phyloP scores from a whole-genome alignment of 495 filamentous ascomycete species.

The Neurospora intermedia region DNA sequence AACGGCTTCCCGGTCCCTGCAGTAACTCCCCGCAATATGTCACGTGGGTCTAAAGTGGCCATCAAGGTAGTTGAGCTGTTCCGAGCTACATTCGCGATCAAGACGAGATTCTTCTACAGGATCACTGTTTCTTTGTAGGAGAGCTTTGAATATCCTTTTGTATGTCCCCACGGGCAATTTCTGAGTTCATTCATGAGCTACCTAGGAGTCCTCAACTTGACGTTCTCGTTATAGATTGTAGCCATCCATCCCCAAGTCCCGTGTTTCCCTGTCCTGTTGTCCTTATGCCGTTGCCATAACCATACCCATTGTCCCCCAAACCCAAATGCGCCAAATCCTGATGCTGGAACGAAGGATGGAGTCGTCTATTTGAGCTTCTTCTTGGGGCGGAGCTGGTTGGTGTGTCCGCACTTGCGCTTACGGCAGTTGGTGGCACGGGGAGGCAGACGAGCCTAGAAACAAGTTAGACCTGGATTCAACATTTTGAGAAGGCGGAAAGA shows the following conservation, averaged over 20 bases:
- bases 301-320: slow-evolving; percentile 10
- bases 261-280: neutral
- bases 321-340: slow-evolving; percentile 30
- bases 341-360: slow-evolving; percentile 16
- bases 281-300: neutral
- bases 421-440: slow-evolving; percentile 99
- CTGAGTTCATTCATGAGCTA: neutral
- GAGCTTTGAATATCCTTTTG: neutral
- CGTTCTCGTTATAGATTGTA: neutral
- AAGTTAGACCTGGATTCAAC: slow-evolving; percentile 7
- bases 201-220: neutral
- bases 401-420: slow-evolving; percentile 99
- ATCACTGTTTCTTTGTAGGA: neutral
- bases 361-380: slow-evolving; percentile 96
- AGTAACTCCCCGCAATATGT: neutral
- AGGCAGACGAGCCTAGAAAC: slow-evolving; percentile 74
- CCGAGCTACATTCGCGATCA: neutral
- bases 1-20: neutral
- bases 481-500: neutral
- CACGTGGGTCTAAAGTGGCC: neutral
- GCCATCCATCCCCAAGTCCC: neutral
- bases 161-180: neutral
- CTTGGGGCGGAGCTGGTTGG: slow-evolving; percentile 99
- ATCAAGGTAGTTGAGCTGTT: neutral
- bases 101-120: too few relatives aligned